Conservation (phyloP, 805 yeast species). For the Starmerella khaoyaiensis region DNA sequence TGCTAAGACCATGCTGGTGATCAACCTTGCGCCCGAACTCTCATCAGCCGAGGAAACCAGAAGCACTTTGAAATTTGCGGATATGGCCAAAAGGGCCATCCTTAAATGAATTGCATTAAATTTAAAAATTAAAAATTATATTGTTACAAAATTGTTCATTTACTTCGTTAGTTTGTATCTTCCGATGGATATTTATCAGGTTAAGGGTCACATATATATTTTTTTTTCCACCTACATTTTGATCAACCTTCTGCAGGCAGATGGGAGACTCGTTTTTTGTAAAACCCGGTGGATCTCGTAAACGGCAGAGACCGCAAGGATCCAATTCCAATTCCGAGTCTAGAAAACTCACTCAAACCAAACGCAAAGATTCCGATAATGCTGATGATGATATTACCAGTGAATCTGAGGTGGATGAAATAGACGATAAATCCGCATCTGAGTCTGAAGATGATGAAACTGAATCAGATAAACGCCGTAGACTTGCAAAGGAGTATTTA, state of each 20-base stretch:
- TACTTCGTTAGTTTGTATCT: too few species aligned
- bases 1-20: slow-evolving; percentile 88
- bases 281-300: slow-evolving; percentile 7
- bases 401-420: slow-evolving; percentile 15
- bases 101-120: too few species aligned
- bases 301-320: slow-evolving; percentile 6
- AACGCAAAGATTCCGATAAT: background rate
- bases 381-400: slow-evolving; percentile 19
- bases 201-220: too few species aligned
- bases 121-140: background rate
- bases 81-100: slow-evolving; percentile 30
- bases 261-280: slow-evolving; percentile 15
- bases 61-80: slow-evolving; percentile 79
- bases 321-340: background rate
- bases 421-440: slow-evolving; percentile 48
- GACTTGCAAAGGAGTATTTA: slow-evolving; percentile 85
- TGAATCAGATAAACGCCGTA: slow-evolving; percentile 86
- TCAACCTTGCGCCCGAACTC: slow-evolving; percentile 60
- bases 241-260: slow-evolving; percentile 3
- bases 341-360: background rate
- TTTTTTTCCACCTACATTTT: too few species aligned
- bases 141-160: background rate
- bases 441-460: slow-evolving; percentile 87
- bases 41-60: slow-evolving; percentile 61
- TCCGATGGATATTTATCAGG: too few species aligned